Percentiles rank a stretch among this genome's conserved stretches.
Conservation (phyloP, 345 rosid species). For the Eucalyptus marginata region DNA sequence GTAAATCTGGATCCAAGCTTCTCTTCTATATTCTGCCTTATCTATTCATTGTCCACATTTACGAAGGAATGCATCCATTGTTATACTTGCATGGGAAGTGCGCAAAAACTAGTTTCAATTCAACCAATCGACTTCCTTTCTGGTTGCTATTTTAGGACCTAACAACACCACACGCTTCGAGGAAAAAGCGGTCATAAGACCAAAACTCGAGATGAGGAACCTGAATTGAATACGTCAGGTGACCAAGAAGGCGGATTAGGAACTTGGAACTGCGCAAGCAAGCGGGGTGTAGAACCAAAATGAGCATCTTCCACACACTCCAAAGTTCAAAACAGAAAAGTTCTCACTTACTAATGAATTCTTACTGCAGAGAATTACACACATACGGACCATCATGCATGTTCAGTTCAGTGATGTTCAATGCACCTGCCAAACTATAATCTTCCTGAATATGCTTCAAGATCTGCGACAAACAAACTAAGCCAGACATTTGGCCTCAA, state of each 20-base stretch:
- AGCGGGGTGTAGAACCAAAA: background rate
- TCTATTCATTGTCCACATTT: background rate
- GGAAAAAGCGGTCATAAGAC: background rate
- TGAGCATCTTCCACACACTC: background rate
- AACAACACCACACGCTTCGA: background rate
- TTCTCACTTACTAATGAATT: background rate
- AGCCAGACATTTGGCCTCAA: background rate
- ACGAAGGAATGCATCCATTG: background rate
- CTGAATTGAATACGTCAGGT: background rate
- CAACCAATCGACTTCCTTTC: background rate
- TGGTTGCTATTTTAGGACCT: background rate
- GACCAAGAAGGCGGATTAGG: background rate
- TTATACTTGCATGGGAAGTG: background rate
- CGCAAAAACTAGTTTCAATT: background rate
- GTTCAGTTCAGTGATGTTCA: background rate
- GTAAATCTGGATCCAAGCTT: background rate
- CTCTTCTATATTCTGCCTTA: background rate
- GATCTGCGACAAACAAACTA: background rate
- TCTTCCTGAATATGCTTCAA: background rate
- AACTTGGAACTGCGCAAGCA: background rate
- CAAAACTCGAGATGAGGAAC: background rate
- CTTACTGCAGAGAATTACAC: background rate
- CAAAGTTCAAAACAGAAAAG: background rate
- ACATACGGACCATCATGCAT: background rate
- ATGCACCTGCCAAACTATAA: background rate